These are phyloP conservation scores for Schizophyllum commune DNA, from an alignment of 1,284 basidiomycete species.

Conservation along the genomic window DNA sequence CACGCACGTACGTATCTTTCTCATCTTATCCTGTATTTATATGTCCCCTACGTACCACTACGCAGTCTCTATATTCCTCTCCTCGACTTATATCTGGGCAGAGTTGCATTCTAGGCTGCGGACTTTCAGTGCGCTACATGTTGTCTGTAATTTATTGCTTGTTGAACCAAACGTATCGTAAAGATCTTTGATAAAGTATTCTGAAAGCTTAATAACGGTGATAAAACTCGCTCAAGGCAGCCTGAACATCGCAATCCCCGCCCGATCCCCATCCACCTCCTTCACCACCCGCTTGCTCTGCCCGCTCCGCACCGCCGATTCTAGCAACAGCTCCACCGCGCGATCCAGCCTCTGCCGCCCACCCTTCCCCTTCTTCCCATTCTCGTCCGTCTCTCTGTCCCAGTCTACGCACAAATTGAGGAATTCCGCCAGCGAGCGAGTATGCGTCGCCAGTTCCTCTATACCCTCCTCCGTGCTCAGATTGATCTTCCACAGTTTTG, in stretches of 20 bases:
- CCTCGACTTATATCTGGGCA: too few relatives aligned
- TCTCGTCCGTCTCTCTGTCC: conserved; percentile 25
- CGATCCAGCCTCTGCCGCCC: conserved; percentile 31
- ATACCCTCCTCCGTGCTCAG: neutral
- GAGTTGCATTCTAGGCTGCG: too few relatives aligned
- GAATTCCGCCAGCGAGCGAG: conserved; percentile 48
- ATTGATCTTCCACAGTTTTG: conserved; percentile 43
- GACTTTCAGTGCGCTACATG: too few relatives aligned
- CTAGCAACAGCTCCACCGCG: conserved; percentile 42
- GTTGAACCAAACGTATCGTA: too few relatives aligned
- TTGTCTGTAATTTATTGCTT: too few relatives aligned
- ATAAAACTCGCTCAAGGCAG: conserved; percentile 51
- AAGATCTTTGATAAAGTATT: too few relatives aligned
- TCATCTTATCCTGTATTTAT: too few relatives aligned
- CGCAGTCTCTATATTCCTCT: too few relatives aligned
- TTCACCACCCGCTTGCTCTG: conserved; percentile 47
- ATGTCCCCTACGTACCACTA: too few relatives aligned
- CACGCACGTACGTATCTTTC: too few relatives aligned
- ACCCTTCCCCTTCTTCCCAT: neutral
- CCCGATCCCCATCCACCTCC: conserved; percentile 47
- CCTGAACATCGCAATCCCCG: conserved; percentile 56
- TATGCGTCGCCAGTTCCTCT: conserved; percentile 38
- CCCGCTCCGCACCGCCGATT: conserved; percentile 44
- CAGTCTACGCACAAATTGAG: conserved; percentile 56
- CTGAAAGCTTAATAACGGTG: too few relatives aligned